Percentiles rank a stretch among this genome's conserved stretches.
These are phyloP conservation scores for Rubroboletus satanas DNA, from an alignment of 768 basidiomycete species.

Conservation along the genomic window DNA sequence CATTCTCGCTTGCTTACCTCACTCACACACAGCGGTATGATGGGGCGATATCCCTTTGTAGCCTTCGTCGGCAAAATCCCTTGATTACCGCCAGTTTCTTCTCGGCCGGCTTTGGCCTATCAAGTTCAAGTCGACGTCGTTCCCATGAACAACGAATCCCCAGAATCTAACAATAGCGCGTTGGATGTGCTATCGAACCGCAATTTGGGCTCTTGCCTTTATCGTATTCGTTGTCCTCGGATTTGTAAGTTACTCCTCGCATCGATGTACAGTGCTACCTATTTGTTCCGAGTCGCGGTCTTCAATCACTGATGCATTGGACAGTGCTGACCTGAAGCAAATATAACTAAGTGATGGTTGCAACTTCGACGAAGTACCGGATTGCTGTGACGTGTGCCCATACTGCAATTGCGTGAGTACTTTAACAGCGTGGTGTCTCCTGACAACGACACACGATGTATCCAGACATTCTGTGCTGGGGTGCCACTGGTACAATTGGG, in stretches of 20 bases:
- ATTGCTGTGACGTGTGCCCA: too few species aligned
- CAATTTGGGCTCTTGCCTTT: conserved; percentile 59
- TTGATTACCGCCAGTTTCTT: conserved; percentile 58
- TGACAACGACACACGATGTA: too few species aligned
- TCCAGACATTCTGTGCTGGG: too few species aligned
- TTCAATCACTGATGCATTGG: neutral
- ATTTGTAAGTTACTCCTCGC: conserved; percentile 45
- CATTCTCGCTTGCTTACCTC: conserved; percentile 1
- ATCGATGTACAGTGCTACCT: too few species aligned
- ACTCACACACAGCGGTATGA: conserved; percentile 56
- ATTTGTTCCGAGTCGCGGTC: neutral
- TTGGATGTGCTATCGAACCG: conserved; percentile 49
- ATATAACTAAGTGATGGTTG: too few species aligned
- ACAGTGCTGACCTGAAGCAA: conserved; percentile 36
- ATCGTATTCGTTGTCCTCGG: conserved; percentile 58
- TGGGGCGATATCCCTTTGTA: conserved; percentile 76
- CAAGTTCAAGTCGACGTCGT: conserved; percentile 21
- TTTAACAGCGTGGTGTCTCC: too few species aligned
- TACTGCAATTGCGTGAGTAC: too few species aligned
- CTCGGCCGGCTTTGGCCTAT: conserved; percentile 55
- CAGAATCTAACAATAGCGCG: conserved; percentile 22
- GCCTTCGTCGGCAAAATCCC: conserved; percentile 65
- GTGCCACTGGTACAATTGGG: too few species aligned
- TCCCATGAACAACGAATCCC: conserved; percentile 22
- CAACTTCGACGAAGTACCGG: too few species aligned